These are phyloP conservation scores for Cordyceps farinosa DNA, from an alignment of 2,329 filamentous ascomycete species.

Conservation along the genomic window DNA sequence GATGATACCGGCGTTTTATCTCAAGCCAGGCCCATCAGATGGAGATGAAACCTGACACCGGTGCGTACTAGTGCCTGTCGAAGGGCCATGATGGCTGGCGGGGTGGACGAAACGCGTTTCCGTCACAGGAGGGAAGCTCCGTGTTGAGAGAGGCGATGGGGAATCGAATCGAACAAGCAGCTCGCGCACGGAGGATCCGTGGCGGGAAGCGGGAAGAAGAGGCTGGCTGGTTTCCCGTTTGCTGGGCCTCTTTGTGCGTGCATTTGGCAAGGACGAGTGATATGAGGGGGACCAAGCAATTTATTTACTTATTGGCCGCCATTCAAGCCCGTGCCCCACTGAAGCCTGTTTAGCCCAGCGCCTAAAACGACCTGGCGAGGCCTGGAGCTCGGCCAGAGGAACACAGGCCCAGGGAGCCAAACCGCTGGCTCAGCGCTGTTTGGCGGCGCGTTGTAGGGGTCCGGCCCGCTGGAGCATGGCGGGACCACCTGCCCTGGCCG, in stretches of 20 bases:
- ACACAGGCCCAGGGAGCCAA: no score
- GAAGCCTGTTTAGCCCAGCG: neutral
- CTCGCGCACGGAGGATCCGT: neutral
- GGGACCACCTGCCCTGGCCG: no score
- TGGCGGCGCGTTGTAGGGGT: no score
- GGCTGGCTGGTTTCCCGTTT: neutral
- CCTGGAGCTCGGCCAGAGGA: no score
- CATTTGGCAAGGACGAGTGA: neutral
- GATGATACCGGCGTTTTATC: neutral
- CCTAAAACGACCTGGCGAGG: neutral
- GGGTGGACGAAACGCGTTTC: slow-evolving; percentile 13
- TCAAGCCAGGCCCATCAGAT: neutral
- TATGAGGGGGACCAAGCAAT: neutral
- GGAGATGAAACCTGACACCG: slow-evolving; percentile 13
- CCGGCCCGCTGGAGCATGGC: no score
- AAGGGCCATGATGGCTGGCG: neutral
- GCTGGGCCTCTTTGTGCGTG: neutral
- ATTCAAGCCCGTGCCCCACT: neutral
- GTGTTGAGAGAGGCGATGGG: slow-evolving; percentile 1
- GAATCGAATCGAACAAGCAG: neutral
- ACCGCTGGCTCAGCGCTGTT: no score
- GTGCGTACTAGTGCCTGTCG: neutral
- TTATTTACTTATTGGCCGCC: slow-evolving; percentile 6
- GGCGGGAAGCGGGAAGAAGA: neutral
- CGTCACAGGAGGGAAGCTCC: slow-evolving; percentile 13